phyloP scores from a whole-genome alignment of 768 basidiomycete genomes.

The Boletus sp. region DNA sequence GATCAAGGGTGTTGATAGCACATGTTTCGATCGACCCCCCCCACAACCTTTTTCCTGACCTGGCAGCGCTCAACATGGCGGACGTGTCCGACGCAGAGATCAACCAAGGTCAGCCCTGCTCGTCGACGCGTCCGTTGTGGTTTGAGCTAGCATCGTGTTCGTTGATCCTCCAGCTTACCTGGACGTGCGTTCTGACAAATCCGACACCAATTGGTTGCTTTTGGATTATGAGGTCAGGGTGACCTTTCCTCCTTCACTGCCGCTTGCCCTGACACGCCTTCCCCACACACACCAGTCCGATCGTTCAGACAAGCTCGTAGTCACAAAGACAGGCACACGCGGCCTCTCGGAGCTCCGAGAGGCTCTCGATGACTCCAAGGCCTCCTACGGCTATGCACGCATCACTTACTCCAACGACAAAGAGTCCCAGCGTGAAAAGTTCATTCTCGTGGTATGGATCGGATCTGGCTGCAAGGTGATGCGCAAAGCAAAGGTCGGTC shows the following conservation, averaged over 20 bases:
- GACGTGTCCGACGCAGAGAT: slow-evolving; percentile 76
- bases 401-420: slow-evolving; percentile 85
- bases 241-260: neutral
- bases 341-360: slow-evolving; percentile 77
- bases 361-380: slow-evolving; percentile 65
- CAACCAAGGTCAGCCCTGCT: slow-evolving; percentile 52
- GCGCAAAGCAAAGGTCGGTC: slow-evolving; percentile 82
- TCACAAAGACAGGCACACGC: slow-evolving; percentile 77
- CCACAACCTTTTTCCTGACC: neutral
- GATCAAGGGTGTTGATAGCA: neutral
- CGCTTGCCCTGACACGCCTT: slow-evolving; percentile 18
- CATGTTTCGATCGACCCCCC: neutral
- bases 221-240: slow-evolving; percentile 76
- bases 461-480: slow-evolving; percentile 81
- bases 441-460: slow-evolving; percentile 82
- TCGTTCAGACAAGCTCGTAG: slow-evolving; percentile 73
- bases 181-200: slow-evolving; percentile 82
- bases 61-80: slow-evolving; percentile 49
- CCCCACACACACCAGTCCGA: slow-evolving; percentile 45
- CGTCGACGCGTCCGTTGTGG: slow-evolving; percentile 2
- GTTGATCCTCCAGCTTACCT: slow-evolving; percentile 60
- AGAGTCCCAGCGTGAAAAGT: slow-evolving; percentile 85
- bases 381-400: slow-evolving; percentile 81
- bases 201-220: slow-evolving; percentile 86
- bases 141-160: slow-evolving; percentile 14